phyloP scores from a whole-genome alignment of 495 filamentous ascomycete species.

The Neurospora terricola region DNA sequence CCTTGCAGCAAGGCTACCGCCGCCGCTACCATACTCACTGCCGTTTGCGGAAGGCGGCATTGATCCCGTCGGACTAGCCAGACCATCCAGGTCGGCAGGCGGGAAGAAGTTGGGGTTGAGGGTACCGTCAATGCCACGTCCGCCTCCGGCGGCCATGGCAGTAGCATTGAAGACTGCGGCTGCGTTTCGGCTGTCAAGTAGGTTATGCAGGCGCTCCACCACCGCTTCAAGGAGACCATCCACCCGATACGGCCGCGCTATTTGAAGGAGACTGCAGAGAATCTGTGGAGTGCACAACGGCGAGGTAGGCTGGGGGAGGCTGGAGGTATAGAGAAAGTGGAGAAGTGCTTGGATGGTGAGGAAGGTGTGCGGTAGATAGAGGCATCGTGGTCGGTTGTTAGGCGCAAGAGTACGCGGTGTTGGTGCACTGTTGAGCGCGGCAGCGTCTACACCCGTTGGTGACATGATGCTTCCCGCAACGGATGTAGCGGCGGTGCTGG shows the following conservation, averaged over 20 bases:
- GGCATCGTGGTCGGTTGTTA: constrained; percentile 64
- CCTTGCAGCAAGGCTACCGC: constrained; percentile 5
- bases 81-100: constrained; percentile 13
- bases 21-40: constrained; percentile 5
- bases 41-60: constrained; percentile 18
- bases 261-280: constrained; percentile 86
- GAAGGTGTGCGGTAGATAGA: constrained; percentile 88
- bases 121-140: constrained; percentile 52
- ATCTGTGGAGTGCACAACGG: constrained; percentile 90
- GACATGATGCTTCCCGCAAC: constrained; percentile 21
- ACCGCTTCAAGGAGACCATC: constrained; percentile 87
- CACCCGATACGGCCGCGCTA: constrained; percentile 85
- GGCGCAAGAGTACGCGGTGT: constrained; percentile 51
- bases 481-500: constrained; percentile 26
- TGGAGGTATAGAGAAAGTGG: constrained; percentile 86
- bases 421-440: constrained; percentile 35
- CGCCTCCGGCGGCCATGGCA: constrained; percentile 94
- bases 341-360: constrained; percentile 80
- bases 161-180: constrained; percentile 97
- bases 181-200: constrained; percentile 85
- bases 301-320: constrained; percentile 62
- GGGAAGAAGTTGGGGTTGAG: constrained; percentile 40
- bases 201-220: constrained; percentile 81
- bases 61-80: constrained; percentile 13
- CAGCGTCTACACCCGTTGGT: constrained; percentile 22